phyloP scores from a whole-genome alignment of 495 filamentous ascomycete species.

The Aspergillus indologenus region DNA sequence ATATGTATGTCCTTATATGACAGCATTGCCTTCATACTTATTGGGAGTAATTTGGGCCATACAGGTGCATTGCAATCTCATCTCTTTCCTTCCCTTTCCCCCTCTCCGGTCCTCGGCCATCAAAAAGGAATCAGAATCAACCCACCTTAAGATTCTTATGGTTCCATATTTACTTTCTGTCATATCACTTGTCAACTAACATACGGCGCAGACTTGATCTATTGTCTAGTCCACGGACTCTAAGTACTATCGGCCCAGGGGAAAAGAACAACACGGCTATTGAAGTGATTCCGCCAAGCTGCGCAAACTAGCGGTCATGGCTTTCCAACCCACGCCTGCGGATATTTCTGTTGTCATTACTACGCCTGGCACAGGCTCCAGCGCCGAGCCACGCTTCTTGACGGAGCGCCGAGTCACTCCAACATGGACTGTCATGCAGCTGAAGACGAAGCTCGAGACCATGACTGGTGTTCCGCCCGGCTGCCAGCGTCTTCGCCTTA shows the following conservation, averaged over 20 bases:
- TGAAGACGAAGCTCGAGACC: slow-evolving; percentile 88
- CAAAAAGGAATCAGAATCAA: neutral
- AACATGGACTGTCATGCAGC: slow-evolving; percentile 82
- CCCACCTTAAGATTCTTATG: no score
- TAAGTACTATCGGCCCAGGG: no score
- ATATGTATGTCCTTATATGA: no score
- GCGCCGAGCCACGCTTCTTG: slow-evolving; percentile 68
- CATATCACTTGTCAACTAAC: no score
- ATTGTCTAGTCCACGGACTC: no score
- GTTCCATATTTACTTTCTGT: neutral
- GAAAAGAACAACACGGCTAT: no score
- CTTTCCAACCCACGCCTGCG: slow-evolving; percentile 56
- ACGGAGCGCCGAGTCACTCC: slow-evolving; percentile 89
- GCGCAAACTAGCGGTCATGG: slow-evolving; percentile 26
- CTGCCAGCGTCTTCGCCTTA: slow-evolving; percentile 63
- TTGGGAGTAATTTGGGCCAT: no score
- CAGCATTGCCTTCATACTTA: no score
- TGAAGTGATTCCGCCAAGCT: neutral
- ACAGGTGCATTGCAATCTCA: no score
- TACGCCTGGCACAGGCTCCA: slow-evolving; percentile 66
- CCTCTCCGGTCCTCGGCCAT: no score
- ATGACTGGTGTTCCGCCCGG: slow-evolving; percentile 87
- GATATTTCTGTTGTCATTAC: slow-evolving; percentile 85
- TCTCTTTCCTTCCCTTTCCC: no score
- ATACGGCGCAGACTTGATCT: no score